Base-by-base conservation (phyloP, 2,329 filamentous ascomycete species). In the Clonostachys byssicola region DNA sequence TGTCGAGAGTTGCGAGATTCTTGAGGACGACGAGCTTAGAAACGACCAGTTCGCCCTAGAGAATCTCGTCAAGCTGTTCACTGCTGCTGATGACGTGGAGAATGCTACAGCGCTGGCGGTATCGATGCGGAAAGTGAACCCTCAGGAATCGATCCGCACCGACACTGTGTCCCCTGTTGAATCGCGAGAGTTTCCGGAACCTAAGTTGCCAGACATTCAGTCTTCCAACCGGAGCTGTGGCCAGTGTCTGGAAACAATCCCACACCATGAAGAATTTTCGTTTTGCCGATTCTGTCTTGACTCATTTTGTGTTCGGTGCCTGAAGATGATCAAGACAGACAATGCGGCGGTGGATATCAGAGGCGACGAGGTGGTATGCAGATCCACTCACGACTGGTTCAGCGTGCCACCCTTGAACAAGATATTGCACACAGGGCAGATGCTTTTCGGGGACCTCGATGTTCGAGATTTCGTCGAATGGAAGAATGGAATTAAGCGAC, bases 1-100 rank as follows among this genome's bases (percentile, higher is more conserved):
- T 13, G 52, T 60, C 13, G 67, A 70, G 20, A 68, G 63, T 39
- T 56, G 71, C 12, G 60, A 60, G 2, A 64, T 71, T 6, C 51
- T 72, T 2, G 63, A 65, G 1, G 69, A 72, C 34, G 62, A 66
- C 9, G 69, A 72, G 48, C 66, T 64, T 3, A 59, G 63, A 14
- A 72, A 72, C 42, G 69, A 72, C 49, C 61, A 65, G 34, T 71
- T 65, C 34, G 68, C 67, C 6, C 57, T 72, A 2, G 67, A 70
- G 47, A 72, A 72, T 44, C 61, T 72, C 12, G 58, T 69, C 1
- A 62, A 62, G 2, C 62, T 66, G 3, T 61, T 72, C 44, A 60
- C 70, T 39, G 69, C 69, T 0, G 58, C 62, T 17, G 68, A 72
- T 43, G 52, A 60, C 5, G 54, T 56, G 16, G n/a, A 18, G 1